Base-by-base conservation (phyloP, 768 basidiomycete genomes). In the Boletus insuetus region DNA sequence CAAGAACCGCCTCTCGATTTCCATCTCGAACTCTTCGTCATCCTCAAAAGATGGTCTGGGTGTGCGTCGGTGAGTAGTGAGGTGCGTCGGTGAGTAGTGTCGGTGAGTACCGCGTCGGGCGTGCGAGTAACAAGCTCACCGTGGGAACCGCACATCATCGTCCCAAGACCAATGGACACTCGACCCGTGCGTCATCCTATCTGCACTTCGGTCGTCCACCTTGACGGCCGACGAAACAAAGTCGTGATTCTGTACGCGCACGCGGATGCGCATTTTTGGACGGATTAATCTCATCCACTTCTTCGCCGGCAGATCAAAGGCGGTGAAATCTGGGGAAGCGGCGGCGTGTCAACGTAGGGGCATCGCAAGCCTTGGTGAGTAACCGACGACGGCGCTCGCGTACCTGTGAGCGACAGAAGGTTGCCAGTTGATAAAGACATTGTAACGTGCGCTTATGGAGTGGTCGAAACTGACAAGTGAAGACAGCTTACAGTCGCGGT, bases 261-360 rank as follows among this genome's bases (percentile, higher is more conserved):
- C 51, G 20, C 66, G 64, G 26, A 67, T 52, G 2, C 66, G 66
- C 52, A 67, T 51, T 41, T 43, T 68, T 26, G 66, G 67, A 13
- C 40, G 48, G 46, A 68, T 34, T n/a, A 61, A 3, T 10, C 22
- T 54, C 50, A 66, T 47, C 58, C 61, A 61, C 42, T 45, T 63
- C 26, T 55, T 59, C 10, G 64, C 51, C 0, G 66, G 66, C 2
- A 67, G 24, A 7, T 64, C 66, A 35, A 35, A 35, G 13, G 39
- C 67, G 40, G 54, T 64, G 51, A 67, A 68, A 24, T 64, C 66
- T 67, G 43, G 34, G 16, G 22, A 54, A 44, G 37, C 4, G 34
- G 13, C 29, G 8, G 29, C 35, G 16, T 6, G 35, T 13, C 35
- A 17, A 37, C 16, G 35, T 16, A 37, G 7, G 16, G 35, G 35